A percentile compares a stretch with the other conserved stretches of the same genome.
These are phyloP conservation scores for Rhizopus stolonifer DNA, from an alignment of 371 early-diverging fungal species.

Conservation along the genomic window DNA sequence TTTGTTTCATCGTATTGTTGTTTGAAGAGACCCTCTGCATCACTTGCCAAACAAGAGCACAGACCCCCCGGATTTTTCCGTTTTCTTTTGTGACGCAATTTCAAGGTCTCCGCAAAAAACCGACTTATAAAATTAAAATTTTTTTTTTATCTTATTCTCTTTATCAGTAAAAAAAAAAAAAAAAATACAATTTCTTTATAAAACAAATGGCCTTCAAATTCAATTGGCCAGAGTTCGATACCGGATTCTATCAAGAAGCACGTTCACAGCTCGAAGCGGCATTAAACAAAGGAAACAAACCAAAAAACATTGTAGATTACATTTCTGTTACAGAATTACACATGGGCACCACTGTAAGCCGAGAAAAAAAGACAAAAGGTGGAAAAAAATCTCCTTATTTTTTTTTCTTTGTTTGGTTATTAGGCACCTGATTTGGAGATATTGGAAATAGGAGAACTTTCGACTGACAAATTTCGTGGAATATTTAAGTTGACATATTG, in stretches of 20 bases:
- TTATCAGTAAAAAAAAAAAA: neutral
- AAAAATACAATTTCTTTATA: neutral
- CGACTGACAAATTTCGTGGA: constrained; percentile 89
- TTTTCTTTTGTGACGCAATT: too few relatives aligned
- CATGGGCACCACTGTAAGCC: constrained; percentile 89
- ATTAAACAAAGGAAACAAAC: constrained; percentile 89
- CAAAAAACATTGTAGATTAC: constrained; percentile 86
- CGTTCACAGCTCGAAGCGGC: constrained; percentile 81
- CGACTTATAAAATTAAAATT: neutral
- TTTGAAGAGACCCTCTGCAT: too few relatives aligned
- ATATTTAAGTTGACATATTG: constrained; percentile 92
- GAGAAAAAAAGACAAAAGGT: neutral
- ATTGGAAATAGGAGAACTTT: constrained; percentile 94
- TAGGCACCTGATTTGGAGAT: constrained; percentile 96
- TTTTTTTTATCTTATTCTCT: neutral
- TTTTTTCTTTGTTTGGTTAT: neutral
- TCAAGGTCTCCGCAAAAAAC: too few relatives aligned
- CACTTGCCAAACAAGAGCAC: too few relatives aligned
- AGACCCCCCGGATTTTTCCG: too few relatives aligned
- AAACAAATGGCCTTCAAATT: constrained; percentile 89
- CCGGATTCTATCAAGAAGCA: constrained; percentile 81
- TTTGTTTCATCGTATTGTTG: too few relatives aligned
- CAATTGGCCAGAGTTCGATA: constrained; percentile 91
- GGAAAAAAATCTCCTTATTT: neutral
- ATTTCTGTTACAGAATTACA: constrained; percentile 89